Percentiles rank a stretch among this genome's conserved stretches.
Evolutionary conservation across 1,139 yeast genomes (phyloP).

Genomic region (Blastobotrys serpentis): DNA sequence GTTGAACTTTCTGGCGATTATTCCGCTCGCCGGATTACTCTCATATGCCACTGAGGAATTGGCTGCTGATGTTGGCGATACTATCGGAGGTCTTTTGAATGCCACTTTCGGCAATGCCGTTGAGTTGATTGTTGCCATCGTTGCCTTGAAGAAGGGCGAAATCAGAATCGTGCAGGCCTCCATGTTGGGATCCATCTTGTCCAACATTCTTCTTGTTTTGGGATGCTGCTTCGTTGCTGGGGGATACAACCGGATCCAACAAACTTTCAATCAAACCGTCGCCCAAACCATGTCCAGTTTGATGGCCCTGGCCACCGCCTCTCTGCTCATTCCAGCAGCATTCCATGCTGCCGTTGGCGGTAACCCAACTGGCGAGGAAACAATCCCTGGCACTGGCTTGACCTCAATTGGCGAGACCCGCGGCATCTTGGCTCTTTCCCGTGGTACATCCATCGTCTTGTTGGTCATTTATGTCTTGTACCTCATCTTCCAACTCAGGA

Average conservation of each 20-base stretch:
- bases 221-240: conserved; percentile 97
- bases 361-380: not conserved
- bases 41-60: conserved; percentile 94
- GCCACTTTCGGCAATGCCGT: conserved; percentile 96
- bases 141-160: conserved; percentile 83
- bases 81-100: conserved; percentile 87
- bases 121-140: conserved; percentile 88
- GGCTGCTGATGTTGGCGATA: conserved; percentile 75
- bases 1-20: conserved; percentile 83
- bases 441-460: conserved; percentile 82
- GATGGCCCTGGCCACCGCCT: conserved; percentile 86
- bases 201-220: conserved; percentile 80
- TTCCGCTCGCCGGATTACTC: conserved; percentile 86
- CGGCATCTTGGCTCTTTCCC: conserved; percentile 69
- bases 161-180: conserved; percentile 91
- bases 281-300: conserved; percentile 97
- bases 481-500: conserved; percentile 80
- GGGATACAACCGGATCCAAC: conserved; percentile 82
- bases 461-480: conserved; percentile 76
- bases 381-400: conserved; percentile 47
- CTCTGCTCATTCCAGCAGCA: conserved; percentile 91
- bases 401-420: conserved; percentile 26
- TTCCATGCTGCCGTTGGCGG: conserved; percentile 64
- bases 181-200: conserved; percentile 90
- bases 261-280: conserved; percentile 88